These are phyloP conservation scores for Paramecium biaurelia DNA, from an alignment of 73 alveolate species.

Conservation along the genomic window DNA sequence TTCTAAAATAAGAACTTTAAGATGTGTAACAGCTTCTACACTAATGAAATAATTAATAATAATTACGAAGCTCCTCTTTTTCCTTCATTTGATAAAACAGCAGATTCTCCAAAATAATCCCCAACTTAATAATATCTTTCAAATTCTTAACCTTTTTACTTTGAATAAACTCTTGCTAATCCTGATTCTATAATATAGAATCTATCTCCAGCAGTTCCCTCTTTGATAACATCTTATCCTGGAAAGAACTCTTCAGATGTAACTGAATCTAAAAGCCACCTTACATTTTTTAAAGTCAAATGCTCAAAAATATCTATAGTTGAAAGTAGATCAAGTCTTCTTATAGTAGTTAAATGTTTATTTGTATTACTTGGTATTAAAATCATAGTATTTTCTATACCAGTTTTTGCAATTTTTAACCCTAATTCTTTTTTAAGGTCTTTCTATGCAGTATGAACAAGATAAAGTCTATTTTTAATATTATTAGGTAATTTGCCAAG, in stretches of 20 bases:
- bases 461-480: constrained; percentile 50
- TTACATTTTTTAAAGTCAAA: constrained; percentile 47
- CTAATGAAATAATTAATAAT: background rate
- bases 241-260: constrained; percentile 9
- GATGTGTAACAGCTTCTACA: constrained; percentile 61
- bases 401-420: constrained; percentile 57
- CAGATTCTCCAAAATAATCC: constrained; percentile 65
- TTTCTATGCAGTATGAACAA: constrained; percentile 54
- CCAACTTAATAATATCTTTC: constrained; percentile 58
- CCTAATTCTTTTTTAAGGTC: constrained; percentile 60
- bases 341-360: constrained; percentile 42
- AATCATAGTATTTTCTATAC: constrained; percentile 62
- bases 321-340: constrained; percentile 61
- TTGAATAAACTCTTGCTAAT: constrained; percentile 52
- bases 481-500: constrained; percentile 17
- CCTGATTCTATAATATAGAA: constrained; percentile 62
- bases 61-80: constrained; percentile 61
- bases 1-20: constrained; percentile 51
- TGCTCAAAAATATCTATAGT: constrained; percentile 52
- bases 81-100: constrained; percentile 58
- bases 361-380: constrained; percentile 57
- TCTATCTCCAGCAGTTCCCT: constrained; percentile 62
- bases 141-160: constrained; percentile 39
- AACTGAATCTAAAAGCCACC: constrained; percentile 57
- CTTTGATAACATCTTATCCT: constrained; percentile 59